Evolutionary conservation across 495 filamentous ascomycete genomes (phyloP).

Genomic region (Hyaloscypha variabilis): DNA sequence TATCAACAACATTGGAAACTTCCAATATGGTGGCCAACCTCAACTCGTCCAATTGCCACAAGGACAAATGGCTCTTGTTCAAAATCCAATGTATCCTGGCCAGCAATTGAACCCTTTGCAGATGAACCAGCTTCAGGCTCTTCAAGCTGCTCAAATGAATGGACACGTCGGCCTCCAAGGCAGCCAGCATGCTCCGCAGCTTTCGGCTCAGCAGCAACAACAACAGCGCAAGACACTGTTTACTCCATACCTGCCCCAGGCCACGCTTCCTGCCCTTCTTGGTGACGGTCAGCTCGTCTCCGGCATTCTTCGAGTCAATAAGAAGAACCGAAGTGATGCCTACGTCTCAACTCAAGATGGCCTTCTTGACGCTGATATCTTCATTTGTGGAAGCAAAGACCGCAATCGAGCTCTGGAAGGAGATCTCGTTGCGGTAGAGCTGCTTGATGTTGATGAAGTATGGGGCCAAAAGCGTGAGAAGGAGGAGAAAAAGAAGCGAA

Average conservation of each 20-base stretch:
- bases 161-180: slow-evolving; percentile 70
- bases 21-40: slow-evolving; percentile 91
- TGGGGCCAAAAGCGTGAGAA: slow-evolving; percentile 99
- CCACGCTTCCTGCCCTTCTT: slow-evolving; percentile 87
- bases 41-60: slow-evolving; percentile 86
- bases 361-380: slow-evolving; percentile 92
- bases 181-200: slow-evolving; percentile 75
- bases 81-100: slow-evolving; percentile 71
- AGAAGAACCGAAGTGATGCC: slow-evolving; percentile 98
- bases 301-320: slow-evolving; percentile 96
- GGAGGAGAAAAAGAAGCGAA: slow-evolving; percentile 99
- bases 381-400: slow-evolving; percentile 99
- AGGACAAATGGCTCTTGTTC: slow-evolving; percentile 75
- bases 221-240: slow-evolving; percentile 98
- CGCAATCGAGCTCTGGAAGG: slow-evolving; percentile 95
- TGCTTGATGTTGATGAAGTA: slow-evolving; percentile 97
- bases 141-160: slow-evolving; percentile 84
- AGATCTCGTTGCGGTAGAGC: slow-evolving; percentile 92
- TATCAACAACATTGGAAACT: slow-evolving; percentile 79
- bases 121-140: slow-evolving; percentile 85
- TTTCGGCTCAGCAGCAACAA: slow-evolving; percentile 69
- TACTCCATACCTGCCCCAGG: slow-evolving; percentile 96
- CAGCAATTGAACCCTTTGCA: slow-evolving; percentile 91
- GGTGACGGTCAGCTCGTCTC: slow-evolving; percentile 93
- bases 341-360: slow-evolving; percentile 92